These are phyloP conservation scores for Cytospora mali DNA, from an alignment of 2,329 filamentous ascomycete species.

Conservation along the genomic window DNA sequence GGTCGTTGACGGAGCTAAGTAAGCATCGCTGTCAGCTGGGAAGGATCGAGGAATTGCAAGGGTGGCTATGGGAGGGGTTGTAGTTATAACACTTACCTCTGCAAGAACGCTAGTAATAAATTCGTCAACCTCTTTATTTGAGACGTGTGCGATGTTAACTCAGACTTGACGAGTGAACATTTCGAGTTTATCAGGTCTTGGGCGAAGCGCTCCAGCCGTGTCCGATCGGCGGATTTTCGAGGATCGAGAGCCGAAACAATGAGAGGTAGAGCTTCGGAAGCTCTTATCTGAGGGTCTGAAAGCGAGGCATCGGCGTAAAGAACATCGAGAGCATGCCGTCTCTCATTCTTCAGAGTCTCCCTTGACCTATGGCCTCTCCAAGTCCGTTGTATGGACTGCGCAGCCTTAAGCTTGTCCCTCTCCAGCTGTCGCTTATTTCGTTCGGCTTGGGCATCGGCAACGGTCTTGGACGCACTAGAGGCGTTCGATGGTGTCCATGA, in stretches of 20 bases:
- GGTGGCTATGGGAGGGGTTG: not conserved
- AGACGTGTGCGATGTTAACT: conserved; percentile 33
- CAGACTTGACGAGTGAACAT: conserved; percentile 41
- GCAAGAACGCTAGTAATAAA: conserved; percentile 42
- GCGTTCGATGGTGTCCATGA: conserved; percentile 59
- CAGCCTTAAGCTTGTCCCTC: conserved; percentile 73
- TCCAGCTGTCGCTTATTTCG: conserved; percentile 79
- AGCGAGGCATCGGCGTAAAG: conserved; percentile 48
- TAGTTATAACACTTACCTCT: conserved; percentile 30
- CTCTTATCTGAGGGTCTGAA: conserved; percentile 40
- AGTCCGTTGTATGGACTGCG: conserved; percentile 71
- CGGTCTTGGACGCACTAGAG: conserved; percentile 71
- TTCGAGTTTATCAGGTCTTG: conserved; percentile 45
- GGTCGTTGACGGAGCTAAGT: conserved; percentile 7
- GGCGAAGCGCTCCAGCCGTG: conserved; percentile 50
- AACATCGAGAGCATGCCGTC: conserved; percentile 65
- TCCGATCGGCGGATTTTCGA: conserved; percentile 48
- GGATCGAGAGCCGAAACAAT: conserved; percentile 54
- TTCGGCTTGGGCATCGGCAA: conserved; percentile 86
- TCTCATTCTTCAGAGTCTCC: conserved; percentile 56
- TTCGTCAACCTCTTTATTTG: conserved; percentile 41
- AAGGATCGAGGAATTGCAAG: not conserved
- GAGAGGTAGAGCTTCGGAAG: conserved; percentile 48
- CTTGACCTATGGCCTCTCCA: conserved; percentile 80
- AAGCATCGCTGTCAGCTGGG: not conserved